Conservation (phyloP, 2,329 filamentous ascomycete genomes). For the Fusarium torulosum region DNA sequence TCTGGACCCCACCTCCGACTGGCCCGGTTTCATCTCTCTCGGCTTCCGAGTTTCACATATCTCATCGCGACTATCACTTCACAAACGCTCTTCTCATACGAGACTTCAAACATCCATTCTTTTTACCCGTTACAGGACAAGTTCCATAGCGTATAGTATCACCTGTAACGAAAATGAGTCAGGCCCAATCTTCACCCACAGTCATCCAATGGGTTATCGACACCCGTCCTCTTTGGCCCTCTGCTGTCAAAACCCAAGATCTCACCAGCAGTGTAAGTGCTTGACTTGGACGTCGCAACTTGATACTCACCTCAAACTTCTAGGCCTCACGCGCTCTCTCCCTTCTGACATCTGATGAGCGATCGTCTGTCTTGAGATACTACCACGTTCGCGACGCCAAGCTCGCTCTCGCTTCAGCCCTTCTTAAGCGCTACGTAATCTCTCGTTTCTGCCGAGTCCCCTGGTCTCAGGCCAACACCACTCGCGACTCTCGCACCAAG, state of each 20-base stretch:
- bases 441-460: conserved; percentile 67
- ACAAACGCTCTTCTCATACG: conserved; percentile 1
- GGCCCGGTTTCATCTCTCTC: conserved; percentile 35
- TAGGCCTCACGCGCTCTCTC: conserved; percentile 67
- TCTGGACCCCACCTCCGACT: conserved; percentile 37
- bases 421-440: conserved; percentile 80
- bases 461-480: conserved; percentile 70
- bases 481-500: conserved; percentile 67
- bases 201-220: conserved; percentile 73
- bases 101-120: conserved; percentile 12
- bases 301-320: conserved; percentile 13
- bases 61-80: conserved; percentile 18
- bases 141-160: not conserved
- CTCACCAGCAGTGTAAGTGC: conserved; percentile 60
- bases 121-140: not conserved
- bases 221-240: conserved; percentile 70
- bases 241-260: conserved; percentile 61
- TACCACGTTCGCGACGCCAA: conserved; percentile 79
- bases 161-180: conserved; percentile 28
- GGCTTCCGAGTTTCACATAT: conserved; percentile 39
- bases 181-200: conserved; percentile 44
- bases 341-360: conserved; percentile 68
- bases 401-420: conserved; percentile 77
- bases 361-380: conserved; percentile 68
- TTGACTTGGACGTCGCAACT: not conserved